Conservation (phyloP, 1,139 yeast genomes). For the Suhomyces maxii region DNA sequence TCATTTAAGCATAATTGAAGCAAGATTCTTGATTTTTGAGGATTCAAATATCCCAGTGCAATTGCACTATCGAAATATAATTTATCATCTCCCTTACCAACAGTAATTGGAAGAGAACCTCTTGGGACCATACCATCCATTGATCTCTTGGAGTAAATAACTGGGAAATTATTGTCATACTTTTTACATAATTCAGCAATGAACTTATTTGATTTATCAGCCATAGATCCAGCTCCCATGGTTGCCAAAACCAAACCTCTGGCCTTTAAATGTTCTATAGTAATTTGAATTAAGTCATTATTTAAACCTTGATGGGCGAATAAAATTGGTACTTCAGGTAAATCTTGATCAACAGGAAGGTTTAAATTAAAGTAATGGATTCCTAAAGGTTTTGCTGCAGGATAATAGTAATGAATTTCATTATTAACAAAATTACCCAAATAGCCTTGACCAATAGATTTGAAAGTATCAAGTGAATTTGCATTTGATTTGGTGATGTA, state of each 20-base stretch:
- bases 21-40: constrained; percentile 63
- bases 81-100: constrained; percentile 19
- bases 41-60: constrained; percentile 68
- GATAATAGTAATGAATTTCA: constrained; percentile 63
- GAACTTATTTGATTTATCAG: constrained; percentile 48
- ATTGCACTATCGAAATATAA: constrained; percentile 33
- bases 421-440: constrained; percentile 69
- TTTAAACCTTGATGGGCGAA: constrained; percentile 65
- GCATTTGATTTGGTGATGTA: constrained; percentile 71
- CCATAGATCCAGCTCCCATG: constrained; percentile 70
- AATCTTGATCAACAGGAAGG: constrained; percentile 19
- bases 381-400: constrained; percentile 60
- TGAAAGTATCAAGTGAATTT: constrained; percentile 67
- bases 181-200: constrained; percentile 21
- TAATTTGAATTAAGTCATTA: constrained; percentile 45
- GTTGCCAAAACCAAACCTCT: constrained; percentile 65
- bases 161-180: constrained; percentile 42
- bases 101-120: constrained; percentile 43
- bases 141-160: constrained; percentile 64
- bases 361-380: constrained; percentile 41
- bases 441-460: constrained; percentile 67
- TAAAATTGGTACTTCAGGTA: constrained; percentile 51
- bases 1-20: constrained; percentile 57
- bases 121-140: constrained; percentile 63
- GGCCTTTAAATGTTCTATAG: constrained; percentile 42